phyloP scores from a whole-genome alignment of 768 basidiomycete species.

The Fomitopsis serialis region DNA sequence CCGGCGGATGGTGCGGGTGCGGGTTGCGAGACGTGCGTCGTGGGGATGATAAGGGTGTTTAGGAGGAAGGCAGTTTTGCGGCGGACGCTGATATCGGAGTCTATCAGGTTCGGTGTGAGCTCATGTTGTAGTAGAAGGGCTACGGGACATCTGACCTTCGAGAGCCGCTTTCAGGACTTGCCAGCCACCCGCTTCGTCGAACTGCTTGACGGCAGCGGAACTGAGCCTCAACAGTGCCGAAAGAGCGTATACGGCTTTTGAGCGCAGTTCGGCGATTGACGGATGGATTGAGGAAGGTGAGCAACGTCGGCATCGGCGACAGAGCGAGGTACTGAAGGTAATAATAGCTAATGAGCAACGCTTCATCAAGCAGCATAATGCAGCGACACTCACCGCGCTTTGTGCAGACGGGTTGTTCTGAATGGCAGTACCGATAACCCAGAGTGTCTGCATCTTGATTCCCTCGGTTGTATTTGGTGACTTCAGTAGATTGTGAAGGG shows the following conservation, averaged over 20 bases:
- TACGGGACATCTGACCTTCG: slow-evolving; percentile 38
- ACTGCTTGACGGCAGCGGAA: slow-evolving; percentile 50
- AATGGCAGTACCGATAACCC: slow-evolving; percentile 85
- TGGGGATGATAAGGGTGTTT: slow-evolving; percentile 60
- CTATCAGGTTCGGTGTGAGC: slow-evolving; percentile 29
- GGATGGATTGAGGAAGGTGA: slow-evolving; percentile 55
- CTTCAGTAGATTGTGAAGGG: slow-evolving; percentile 59
- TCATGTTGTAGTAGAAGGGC: too few relatives aligned
- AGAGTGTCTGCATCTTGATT: slow-evolving; percentile 65
- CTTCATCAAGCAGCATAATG: not conserved
- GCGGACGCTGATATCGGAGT: slow-evolving; percentile 73
- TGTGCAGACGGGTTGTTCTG: slow-evolving; percentile 90
- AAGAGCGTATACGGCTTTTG: slow-evolving; percentile 80
- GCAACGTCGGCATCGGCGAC: slow-evolving; percentile 60
- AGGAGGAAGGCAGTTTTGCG: slow-evolving; percentile 78
- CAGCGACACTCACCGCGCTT: slow-evolving; percentile 45
- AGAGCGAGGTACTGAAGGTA: slow-evolving; percentile 49
- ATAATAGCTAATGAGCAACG: not conserved
- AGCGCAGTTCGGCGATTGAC: slow-evolving; percentile 50
- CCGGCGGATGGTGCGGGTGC: not conserved
- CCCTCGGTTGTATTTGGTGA: slow-evolving; percentile 48
- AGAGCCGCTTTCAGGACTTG: slow-evolving; percentile 49
- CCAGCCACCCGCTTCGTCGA: slow-evolving; percentile 63
- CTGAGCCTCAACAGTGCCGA: slow-evolving; percentile 80
- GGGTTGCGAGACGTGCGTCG: slow-evolving; percentile 1